phyloP scores from a whole-genome alignment of 2,329 filamentous ascomycete species.

The Epichloe brachyelytri region DNA sequence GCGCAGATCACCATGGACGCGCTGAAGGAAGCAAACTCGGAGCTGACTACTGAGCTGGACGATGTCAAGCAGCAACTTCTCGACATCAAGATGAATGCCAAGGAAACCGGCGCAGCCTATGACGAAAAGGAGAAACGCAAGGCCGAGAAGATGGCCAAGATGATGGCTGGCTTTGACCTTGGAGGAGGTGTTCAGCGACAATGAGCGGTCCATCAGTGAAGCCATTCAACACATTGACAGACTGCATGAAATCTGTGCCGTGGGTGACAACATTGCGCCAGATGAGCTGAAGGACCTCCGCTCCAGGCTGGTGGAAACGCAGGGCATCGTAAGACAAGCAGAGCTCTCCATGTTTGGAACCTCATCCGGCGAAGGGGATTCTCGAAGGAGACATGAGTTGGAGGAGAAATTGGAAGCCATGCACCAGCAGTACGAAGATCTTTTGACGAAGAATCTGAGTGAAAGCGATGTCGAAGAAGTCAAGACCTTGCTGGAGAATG shows the following conservation, averaged over 20 bases:
- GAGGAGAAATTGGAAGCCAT: constrained; percentile 62
- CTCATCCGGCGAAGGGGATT: constrained; percentile 49
- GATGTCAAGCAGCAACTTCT: constrained; percentile 93
- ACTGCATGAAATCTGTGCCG: constrained; percentile 61
- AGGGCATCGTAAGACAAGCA: constrained; percentile 84
- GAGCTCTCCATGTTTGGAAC: constrained; percentile 71
- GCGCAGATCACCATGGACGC: constrained; percentile 96
- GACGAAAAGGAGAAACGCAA: constrained; percentile 99
- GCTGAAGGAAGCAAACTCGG: constrained; percentile 86
- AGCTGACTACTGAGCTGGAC: constrained; percentile 83
- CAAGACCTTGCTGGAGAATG: constrained; percentile 64
- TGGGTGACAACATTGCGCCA: constrained; percentile 66
- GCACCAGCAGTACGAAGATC: constrained; percentile 72
- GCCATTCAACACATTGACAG: constrained; percentile 74
- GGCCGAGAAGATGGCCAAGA: constrained; percentile 98
- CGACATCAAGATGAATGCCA: constrained; percentile 91
- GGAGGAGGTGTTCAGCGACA: constrained; percentile 89
- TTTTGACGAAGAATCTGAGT: constrained; percentile 66
- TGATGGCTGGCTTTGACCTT: constrained; percentile 98
- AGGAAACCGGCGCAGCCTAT: constrained; percentile 76
- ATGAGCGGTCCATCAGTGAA: constrained; percentile 72
- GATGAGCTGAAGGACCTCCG: constrained; percentile 70
- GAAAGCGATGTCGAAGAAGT: constrained; percentile 74
- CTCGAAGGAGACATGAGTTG: constrained; percentile 60
- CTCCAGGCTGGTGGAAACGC: constrained; percentile 71